These are phyloP conservation scores for Metrosideros polymorpha DNA, from an alignment of 441 rosid genomes.

Conservation along the genomic window DNA sequence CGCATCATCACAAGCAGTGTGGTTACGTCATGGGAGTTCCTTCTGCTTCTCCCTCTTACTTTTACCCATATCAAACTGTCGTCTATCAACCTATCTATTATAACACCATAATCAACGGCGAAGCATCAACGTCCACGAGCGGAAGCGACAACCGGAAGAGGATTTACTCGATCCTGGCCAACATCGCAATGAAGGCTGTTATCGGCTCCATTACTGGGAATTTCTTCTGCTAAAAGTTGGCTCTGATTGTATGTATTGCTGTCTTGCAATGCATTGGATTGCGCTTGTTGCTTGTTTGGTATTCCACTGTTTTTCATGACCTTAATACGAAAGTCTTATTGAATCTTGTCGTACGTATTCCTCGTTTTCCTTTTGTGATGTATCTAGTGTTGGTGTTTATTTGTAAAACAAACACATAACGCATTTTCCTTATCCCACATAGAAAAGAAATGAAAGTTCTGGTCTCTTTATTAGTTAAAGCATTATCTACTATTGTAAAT, in stretches of 20 bases:
- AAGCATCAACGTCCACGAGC: neutral
- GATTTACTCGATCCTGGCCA: neutral
- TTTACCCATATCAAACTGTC: neutral
- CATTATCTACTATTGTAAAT: too few species aligned
- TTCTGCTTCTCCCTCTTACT: neutral
- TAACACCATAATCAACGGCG: neutral
- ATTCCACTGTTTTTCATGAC: neutral
- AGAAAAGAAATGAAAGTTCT: too few species aligned
- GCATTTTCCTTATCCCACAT: too few species aligned
- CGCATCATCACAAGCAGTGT: neutral
- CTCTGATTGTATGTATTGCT: neutral
- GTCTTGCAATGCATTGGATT: neutral
- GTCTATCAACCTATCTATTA: neutral
- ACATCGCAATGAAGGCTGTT: neutral
- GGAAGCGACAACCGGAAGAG: neutral
- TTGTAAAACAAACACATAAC: too few species aligned
- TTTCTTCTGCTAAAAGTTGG: neutral
- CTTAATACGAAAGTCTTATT: neutral
- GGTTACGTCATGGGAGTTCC: neutral
- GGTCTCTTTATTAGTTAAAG: too few species aligned
- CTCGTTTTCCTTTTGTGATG: neutral
- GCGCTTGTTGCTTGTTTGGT: neutral
- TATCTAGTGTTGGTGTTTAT: too few species aligned
- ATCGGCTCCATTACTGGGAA: neutral
- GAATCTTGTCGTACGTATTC: neutral